A percentile compares a stretch with the other conserved stretches of the same genome.
These are phyloP conservation scores for Pezicula rhizophila DNA, from an alignment of 2,329 filamentous ascomycete genomes.

Conservation along the genomic window DNA sequence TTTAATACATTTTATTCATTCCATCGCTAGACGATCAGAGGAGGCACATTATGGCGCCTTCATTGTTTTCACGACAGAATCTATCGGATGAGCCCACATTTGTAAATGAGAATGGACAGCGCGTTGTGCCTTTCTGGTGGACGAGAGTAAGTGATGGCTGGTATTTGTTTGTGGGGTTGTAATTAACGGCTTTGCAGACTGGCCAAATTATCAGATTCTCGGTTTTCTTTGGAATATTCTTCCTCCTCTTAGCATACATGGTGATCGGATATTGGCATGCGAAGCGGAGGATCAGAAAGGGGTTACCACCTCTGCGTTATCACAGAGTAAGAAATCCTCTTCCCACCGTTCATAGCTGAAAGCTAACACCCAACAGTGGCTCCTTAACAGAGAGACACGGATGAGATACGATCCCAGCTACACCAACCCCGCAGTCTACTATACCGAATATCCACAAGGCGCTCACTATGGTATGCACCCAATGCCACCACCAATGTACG, in stretches of 20 bases:
- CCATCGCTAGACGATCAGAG: too few species aligned
- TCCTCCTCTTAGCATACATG: slow-evolving; percentile 55
- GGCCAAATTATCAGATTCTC: slow-evolving; percentile 57
- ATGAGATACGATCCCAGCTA: slow-evolving; percentile 36
- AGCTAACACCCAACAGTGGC: slow-evolving; percentile 22
- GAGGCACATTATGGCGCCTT: too few species aligned
- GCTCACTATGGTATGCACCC: slow-evolving; percentile 40
- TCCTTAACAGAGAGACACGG: slow-evolving; percentile 23
- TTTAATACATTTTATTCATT: too few species aligned
- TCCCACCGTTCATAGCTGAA: neutral
- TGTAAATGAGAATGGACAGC: too few species aligned
- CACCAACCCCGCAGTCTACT: slow-evolving; percentile 36
- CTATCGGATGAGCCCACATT: too few species aligned
- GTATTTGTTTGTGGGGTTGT: neutral
- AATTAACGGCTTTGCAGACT: slow-evolving; percentile 24
- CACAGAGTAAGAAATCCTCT: slow-evolving; percentile 50
- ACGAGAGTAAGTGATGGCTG: slow-evolving; percentile 27
- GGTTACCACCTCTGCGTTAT: slow-evolving; percentile 59
- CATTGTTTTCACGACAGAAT: too few species aligned
- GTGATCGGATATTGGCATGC: slow-evolving; percentile 67
- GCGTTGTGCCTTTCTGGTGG: slow-evolving; percentile 29
- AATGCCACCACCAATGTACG: slow-evolving; percentile 50
- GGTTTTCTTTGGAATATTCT: slow-evolving; percentile 57
- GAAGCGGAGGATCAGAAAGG: slow-evolving; percentile 57
- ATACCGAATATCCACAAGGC: slow-evolving; percentile 32